Evolutionary conservation across 306 rosid species (phyloP), one percentile per base, ranked within the genome.

Genomic region (Rosa persica): DNA sequence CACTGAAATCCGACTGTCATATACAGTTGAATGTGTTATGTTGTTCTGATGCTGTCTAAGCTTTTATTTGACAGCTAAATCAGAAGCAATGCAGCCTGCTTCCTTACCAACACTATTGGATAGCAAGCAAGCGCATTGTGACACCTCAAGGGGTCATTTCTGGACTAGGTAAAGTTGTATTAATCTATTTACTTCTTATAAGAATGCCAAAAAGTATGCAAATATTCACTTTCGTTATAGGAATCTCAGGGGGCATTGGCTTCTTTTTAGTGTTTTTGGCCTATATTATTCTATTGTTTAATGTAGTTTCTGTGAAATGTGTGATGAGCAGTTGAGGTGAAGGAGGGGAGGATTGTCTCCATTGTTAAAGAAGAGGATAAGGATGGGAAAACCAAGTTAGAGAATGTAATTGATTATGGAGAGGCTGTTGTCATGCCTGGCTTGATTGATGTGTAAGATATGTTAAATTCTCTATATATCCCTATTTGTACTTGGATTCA

Each of bases 391-490:
- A 84, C 86, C 79, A 65, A 40, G 84, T 80, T 77, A 19, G 81
- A 68, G 54, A 79, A 86, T 65, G 82, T 91, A 44, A 74, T 91
- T 81, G 96, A 91, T 82, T 95, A 91, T 75, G 89, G 89, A 80
- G 94, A 95, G 42, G 90, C 97, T 71, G 96, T 93, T 81, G 77
- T 95, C 76, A 89, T 93, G 97, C 99, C 98, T 54, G 99, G 99
- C 81, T 78, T 95, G 86, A 89, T 93, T 80, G 99, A 95, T 73
- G 91, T 89, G 98, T 95, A 89, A 89, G 96, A 81, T 58, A 17
- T 58, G 65, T 47, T 40, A 72, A 48, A 62, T 19, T 42, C 72
- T 76, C 73, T 74, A 54, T 30, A 1, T 61, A 67, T 25, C 42
- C 42, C 48, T 65, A 48, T 73, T 77, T 78, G 38, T 60, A 40